Evolutionary conservation across 176 grass and related monocot genomes (phyloP), one percentile per base, ranked within the genome.

Genomic region (Pontederia paniculata): DNA sequence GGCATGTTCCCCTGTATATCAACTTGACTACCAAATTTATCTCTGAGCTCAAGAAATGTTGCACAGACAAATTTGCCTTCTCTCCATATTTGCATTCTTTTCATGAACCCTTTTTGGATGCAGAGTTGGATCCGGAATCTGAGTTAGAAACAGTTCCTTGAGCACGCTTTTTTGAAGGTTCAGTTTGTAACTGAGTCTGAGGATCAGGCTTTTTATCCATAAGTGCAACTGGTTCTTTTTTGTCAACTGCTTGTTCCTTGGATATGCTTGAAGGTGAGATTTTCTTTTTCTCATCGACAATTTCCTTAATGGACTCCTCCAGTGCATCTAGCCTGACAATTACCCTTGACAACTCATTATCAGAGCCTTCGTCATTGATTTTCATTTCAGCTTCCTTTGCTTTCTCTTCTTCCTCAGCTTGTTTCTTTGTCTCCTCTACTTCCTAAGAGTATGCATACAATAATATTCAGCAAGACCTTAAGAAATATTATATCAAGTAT

Each of bases 241-340:
- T 60, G 46, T 42, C 19, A 44, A 53, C 25, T 12, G 51, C 21
- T 72, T 61, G 69, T 37, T 62, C 57, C 22, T 50, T 52, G 13
- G 69, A 62, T 61, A 48, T 44, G 58, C 59, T 21, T 48, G 70
- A 58, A 21, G 54, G 41, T 17, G 67, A 15, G 45, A 22, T 57
- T 83, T 78, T 86, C 60, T 10, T 74, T 78, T 89, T 96, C 12
- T 76, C 79, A 65, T 66, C 68, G 0, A 80, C 67, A 71, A 96
- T 83, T 65, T 81, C 82, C 58, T 96, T 84, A 48, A 96, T 58
- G 15, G 50, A 68, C 54, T 66, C 76, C 71, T 96, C 85, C 20
- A 89, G 58, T 54, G 70, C 66, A 83, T 87, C 82, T 59, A 96
- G 78, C 68, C 82, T 85, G 9, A 75, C 73, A 57, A 83, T 68